A percentile compares a stretch with the other conserved stretches of the same genome.
Evolutionary conservation across 1,284 basidiomycete species (phyloP).

Genomic region (Termitomyces sp.): DNA sequence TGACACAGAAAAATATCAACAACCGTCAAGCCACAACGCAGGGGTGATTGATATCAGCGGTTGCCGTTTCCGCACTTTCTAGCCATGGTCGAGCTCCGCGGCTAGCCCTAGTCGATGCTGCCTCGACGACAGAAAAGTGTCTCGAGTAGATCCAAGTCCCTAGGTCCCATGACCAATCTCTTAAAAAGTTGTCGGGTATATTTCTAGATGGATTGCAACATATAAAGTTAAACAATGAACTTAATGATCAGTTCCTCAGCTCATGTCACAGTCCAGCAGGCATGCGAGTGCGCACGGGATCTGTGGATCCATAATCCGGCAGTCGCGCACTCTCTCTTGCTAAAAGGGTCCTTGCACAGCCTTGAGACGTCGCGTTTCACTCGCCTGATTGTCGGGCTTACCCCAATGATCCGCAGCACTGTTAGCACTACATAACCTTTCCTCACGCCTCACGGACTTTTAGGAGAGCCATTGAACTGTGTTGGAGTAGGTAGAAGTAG

Average conservation of each 20-base stretch:
- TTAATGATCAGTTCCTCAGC: not conserved
- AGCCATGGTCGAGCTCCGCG: not conserved
- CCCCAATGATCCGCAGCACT: conserved; percentile 7
- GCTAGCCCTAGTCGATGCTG: not conserved
- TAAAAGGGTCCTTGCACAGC: conserved; percentile 11
- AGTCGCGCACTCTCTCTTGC: conserved; percentile 3
- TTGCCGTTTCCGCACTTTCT: not conserved
- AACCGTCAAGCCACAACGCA: not conserved
- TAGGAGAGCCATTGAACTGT: not conserved
- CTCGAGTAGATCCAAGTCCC: not conserved
- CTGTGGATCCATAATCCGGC: conserved; percentile 3
- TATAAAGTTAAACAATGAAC: not conserved
- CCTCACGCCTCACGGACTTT: not conserved
- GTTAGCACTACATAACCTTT: not conserved
- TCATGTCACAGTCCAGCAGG: not conserved
- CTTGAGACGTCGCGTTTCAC: conserved; percentile 12
- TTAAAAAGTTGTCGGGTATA: not conserved
- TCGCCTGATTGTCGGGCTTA: conserved; percentile 3
- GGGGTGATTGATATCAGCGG: not conserved
- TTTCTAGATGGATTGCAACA: not conserved
- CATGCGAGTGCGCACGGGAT: not conserved
- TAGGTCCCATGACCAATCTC: not conserved
- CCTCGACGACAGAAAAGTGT: not conserved
- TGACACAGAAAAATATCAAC: not conserved
- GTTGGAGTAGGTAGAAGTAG: not conserved